A percentile compares a stretch with the other conserved stretches of the same genome.
Evolutionary conservation across 352 stramenopile species (phyloP).

Genomic region (Blastocystis sp.): DNA sequence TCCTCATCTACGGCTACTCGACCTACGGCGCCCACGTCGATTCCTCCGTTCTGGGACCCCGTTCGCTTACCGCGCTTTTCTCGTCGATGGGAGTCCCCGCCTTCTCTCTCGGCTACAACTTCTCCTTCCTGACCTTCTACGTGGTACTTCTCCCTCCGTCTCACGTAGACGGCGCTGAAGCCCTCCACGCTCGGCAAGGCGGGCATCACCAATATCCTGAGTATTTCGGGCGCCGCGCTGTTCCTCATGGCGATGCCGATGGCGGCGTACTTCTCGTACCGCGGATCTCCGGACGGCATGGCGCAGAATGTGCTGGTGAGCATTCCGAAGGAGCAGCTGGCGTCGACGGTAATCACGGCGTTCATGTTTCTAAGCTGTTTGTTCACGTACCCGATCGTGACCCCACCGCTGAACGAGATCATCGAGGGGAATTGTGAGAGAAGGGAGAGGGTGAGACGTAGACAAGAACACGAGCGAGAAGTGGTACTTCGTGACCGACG

Average conservation of each 20-base stretch:
- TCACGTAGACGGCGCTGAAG: conserved; percentile 15
- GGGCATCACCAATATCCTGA: background rate
- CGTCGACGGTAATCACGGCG: background rate
- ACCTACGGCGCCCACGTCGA: background rate
- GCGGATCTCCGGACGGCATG: conserved; percentile 1
- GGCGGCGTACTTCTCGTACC: conserved; percentile 18
- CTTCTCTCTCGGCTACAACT: conserved; percentile 49
- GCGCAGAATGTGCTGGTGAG: conserved; percentile 45
- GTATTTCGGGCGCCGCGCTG: background rate
- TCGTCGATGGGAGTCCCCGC: conserved; percentile 27
- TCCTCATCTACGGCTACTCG: conserved; percentile 24
- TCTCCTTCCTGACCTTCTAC: conserved; percentile 41
- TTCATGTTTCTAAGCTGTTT: conserved; percentile 39
- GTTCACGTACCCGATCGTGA: conserved; percentile 42
- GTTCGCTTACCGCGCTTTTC: background rate
- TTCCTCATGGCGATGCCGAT: conserved; percentile 7
- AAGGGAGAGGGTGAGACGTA: background rate
- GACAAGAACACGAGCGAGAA: background rate
- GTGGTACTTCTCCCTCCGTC: background rate
- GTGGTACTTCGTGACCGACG: conserved; percentile 12
- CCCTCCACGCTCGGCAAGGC: background rate
- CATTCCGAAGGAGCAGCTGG: background rate
- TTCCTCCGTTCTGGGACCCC: background rate
- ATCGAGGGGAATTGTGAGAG: background rate
- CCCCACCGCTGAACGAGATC: conserved; percentile 5